Conservation (phyloP, 345 rosid genomes). For the Hypericum androsaemum region DNA sequence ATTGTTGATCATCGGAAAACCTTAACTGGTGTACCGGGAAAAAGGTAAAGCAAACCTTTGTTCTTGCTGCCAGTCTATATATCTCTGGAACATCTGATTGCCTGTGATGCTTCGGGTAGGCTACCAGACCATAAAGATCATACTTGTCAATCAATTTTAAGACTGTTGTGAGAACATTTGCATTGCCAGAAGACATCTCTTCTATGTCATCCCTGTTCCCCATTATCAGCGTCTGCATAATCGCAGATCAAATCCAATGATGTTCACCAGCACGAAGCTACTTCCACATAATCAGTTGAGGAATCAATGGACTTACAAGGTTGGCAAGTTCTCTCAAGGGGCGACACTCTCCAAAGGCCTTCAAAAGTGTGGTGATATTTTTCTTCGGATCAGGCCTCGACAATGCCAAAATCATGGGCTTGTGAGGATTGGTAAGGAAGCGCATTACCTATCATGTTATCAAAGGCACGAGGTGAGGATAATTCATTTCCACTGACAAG, state of each 20-base stretch:
- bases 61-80: conserved; percentile 80
- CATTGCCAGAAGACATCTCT: conserved; percentile 67
- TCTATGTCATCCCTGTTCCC: conserved; percentile 92
- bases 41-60: conserved; percentile 43
- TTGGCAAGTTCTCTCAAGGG: conserved; percentile 88
- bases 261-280: no score
- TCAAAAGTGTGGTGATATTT: conserved; percentile 82
- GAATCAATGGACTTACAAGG: conserved; percentile 40
- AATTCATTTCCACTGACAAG: neutral
- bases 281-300: neutral
- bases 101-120: conserved; percentile 96
- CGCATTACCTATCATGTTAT: conserved; percentile 57
- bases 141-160: conserved; percentile 82
- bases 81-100: conserved; percentile 94
- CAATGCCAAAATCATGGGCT: conserved; percentile 90
- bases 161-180: conserved; percentile 72
- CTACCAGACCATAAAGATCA: conserved; percentile 87
- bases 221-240: conserved; percentile 70
- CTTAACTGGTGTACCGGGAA: conserved; percentile 1
- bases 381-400: conserved; percentile 98
- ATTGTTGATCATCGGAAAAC: conserved; percentile 6
- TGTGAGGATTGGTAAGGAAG: conserved; percentile 89
- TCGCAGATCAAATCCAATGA: conserved; percentile 6
- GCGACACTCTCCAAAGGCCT: conserved; percentile 93
- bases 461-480: conserved; percentile 3